Conservation (phyloP, 495 filamentous ascomycete species). For the Hypoxylon rickii region DNA sequence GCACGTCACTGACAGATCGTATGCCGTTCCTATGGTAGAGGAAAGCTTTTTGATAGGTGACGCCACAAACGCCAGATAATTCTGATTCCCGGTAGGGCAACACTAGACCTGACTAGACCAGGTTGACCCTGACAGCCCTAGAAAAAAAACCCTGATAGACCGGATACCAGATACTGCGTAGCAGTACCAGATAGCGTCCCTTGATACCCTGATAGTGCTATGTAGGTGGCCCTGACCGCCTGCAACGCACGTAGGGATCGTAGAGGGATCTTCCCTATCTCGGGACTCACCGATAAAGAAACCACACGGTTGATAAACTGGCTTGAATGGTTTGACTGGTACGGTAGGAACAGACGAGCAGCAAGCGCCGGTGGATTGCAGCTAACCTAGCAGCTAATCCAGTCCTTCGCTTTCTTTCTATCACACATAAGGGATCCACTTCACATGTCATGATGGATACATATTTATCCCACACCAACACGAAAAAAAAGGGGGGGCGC, state of each 20-base stretch:
- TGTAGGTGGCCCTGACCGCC: neutral
- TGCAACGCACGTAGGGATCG: neutral
- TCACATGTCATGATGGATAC: constrained; percentile 35
- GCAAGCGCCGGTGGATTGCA: constrained; percentile 8
- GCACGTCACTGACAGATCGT: constrained; percentile 4
- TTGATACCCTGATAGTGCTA: neutral
- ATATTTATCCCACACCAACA: constrained; percentile 1
- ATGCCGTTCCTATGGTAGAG: neutral
- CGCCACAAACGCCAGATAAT: constrained; percentile 25
- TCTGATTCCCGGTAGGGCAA: neutral
- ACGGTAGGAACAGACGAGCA: neutral
- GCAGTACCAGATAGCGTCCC: neutral
- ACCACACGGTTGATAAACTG: neutral
- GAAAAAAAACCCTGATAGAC: too few relatives aligned
- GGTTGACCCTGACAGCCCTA: neutral
- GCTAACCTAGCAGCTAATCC: too few relatives aligned
- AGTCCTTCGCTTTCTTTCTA: constrained; percentile 13
- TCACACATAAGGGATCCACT: constrained; percentile 20
- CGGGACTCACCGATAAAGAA: constrained; percentile 20
- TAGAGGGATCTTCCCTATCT: constrained; percentile 13
- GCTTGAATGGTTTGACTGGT: constrained; percentile 7
- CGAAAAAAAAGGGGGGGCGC: constrained; percentile 4
- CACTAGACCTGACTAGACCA: neutral
- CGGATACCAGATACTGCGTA: too few relatives aligned
- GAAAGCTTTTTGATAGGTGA: constrained; percentile 23